Conservation (phyloP, 495 filamentous ascomycete genomes). For the Xylaria scruposa region DNA sequence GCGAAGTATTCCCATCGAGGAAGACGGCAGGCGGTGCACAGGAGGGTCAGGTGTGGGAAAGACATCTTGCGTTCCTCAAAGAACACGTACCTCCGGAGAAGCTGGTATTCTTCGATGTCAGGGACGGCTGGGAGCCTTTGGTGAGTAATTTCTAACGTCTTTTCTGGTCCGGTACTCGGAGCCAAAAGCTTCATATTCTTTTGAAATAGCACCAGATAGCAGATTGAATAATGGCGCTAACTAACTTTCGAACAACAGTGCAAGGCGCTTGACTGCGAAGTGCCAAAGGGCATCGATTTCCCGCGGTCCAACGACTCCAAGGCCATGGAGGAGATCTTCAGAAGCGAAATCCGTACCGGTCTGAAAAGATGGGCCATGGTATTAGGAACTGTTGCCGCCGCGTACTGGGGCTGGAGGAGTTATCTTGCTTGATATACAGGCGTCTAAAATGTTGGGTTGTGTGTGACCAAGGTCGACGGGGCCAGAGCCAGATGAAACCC, state of each 20-base stretch:
- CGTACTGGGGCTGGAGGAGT: constrained; percentile 19
- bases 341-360: constrained; percentile 29
- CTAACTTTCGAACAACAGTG: constrained; percentile 15
- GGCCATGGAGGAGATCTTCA: constrained; percentile 32
- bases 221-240: not conserved
- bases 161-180: not conserved
- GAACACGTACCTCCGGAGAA: constrained; percentile 36
- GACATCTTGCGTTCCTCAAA: constrained; percentile 34
- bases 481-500: not conserved
- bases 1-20: constrained; percentile 31
- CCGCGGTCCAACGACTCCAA: constrained; percentile 34
- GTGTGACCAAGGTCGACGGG: not conserved
- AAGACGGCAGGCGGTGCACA: constrained; percentile 26
- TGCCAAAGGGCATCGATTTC: constrained; percentile 34
- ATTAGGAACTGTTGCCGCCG: constrained; percentile 18
- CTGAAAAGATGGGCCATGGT: constrained; percentile 33
- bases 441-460: not conserved
- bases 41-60: constrained; percentile 31
- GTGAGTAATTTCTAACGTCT: not conserved
- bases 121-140: constrained; percentile 37
- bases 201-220: not conserved
- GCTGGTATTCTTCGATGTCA: constrained; percentile 37
- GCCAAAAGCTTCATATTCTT: not conserved
- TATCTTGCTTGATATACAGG: constrained; percentile 13
- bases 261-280: constrained; percentile 31